Evolutionary conservation across 1,139 yeast species (phyloP).

Genomic region (Blastobotrys ciferrii): DNA sequence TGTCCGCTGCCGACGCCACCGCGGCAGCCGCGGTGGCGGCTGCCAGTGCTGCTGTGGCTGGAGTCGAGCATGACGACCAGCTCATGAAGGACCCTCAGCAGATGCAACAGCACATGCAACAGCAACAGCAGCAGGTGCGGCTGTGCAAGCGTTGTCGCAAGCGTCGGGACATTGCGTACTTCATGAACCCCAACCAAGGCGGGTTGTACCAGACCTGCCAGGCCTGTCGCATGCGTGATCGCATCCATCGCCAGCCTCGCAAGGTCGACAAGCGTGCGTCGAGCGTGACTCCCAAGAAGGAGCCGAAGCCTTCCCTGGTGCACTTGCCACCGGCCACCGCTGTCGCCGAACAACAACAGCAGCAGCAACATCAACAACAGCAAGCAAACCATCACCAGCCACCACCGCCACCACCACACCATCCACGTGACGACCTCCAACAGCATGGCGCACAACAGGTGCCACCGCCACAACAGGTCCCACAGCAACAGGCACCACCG

Average conservation of each 20-base stretch:
- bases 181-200: conserved; percentile 7
- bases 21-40: conserved; percentile 10
- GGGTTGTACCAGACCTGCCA: conserved; percentile 7
- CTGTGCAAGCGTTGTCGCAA: conserved; percentile 8
- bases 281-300: neutral
- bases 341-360: conserved; percentile 6
- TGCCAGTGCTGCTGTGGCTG: conserved; percentile 9
- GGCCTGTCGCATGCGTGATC: conserved; percentile 8
- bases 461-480: neutral
- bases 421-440: neutral
- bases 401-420: conserved; percentile 1
- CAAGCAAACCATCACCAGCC: neutral
- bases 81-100: conserved; percentile 5
- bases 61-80: conserved; percentile 7
- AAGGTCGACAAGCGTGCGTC: conserved; percentile 5
- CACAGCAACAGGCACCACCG: conserved; percentile 1
- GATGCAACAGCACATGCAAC: neutral
- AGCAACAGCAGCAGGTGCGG: neutral
- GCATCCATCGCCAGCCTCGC: conserved; percentile 8
- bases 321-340: conserved; percentile 6
- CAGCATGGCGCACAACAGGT: neutral
- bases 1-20: conserved; percentile 1
- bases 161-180: neutral
- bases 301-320: neutral
- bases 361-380: conserved; percentile 1